These are phyloP conservation scores for Plantago coronopus DNA, from an alignment of 305 asterid species.

Conservation along the genomic window DNA sequence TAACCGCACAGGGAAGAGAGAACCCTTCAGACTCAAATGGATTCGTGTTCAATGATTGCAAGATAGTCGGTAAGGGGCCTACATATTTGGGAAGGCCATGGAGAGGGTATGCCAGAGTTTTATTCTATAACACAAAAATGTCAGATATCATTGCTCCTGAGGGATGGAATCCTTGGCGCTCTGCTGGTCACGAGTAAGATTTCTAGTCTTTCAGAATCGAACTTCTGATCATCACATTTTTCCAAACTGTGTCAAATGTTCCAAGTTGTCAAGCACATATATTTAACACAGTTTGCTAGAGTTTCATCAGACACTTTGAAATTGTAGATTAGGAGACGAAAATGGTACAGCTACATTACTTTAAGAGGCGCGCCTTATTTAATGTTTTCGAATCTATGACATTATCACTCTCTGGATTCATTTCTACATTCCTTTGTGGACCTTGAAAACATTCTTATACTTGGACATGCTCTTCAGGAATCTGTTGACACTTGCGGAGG, in stretches of 20 bases:
- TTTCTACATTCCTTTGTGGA: background rate
- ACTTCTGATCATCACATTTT: background rate
- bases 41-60: conserved; percentile 52
- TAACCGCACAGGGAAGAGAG: conserved; percentile 70
- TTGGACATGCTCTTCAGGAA: conserved; percentile 27
- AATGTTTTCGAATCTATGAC: no score
- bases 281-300: no score
- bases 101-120: conserved; percentile 62
- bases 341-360: no score
- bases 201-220: background rate
- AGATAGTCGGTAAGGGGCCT: conserved; percentile 44
- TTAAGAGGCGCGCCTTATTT: no score
- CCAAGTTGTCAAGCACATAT: no score
- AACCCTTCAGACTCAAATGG: conserved; percentile 38
- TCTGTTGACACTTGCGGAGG: conserved; percentile 51
- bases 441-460: no score
- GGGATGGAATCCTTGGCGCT: conserved; percentile 64
- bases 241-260: no score
- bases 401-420: no score
- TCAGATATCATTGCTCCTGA: conserved; percentile 37
- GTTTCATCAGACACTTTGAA: no score
- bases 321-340: no score
- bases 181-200: conserved; percentile 47
- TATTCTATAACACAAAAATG: conserved; percentile 49
- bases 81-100: conserved; percentile 72